phyloP scores from a whole-genome alignment of 108 stramenopile species.

The Poteriospumella lacustris region DNA sequence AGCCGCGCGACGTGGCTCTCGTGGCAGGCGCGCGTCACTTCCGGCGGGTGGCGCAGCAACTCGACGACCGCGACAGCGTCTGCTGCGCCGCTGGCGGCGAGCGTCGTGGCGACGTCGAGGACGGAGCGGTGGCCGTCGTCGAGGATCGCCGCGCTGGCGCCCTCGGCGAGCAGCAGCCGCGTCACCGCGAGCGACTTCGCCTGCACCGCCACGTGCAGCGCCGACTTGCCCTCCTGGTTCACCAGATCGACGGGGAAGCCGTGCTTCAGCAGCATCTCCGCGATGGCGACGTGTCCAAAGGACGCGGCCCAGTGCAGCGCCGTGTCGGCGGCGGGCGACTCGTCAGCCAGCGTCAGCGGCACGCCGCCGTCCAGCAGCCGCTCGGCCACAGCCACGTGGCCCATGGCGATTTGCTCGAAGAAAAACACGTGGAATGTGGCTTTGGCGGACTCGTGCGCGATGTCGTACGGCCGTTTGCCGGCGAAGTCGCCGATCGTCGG shows the following conservation, averaged over 20 bases:
- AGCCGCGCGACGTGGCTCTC: no score
- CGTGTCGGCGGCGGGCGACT: not conserved
- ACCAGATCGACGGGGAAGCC: not conserved
- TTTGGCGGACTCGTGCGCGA: not conserved
- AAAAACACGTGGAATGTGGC: not conserved
- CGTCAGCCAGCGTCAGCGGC: not conserved
- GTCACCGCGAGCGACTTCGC: not conserved
- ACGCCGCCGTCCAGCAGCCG: not conserved
- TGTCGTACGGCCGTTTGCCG: not conserved
- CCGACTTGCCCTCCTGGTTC: not conserved
- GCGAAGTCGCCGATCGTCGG: not conserved
- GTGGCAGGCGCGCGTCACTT: no score
- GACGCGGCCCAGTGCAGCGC: constrained; percentile 23
- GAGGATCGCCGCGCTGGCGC: no score
- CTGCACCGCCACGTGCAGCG: not conserved
- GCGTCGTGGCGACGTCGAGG: no score
- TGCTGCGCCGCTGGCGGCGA: no score
- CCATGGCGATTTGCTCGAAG: not conserved
- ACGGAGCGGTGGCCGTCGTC: no score
- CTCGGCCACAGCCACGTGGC: not conserved
- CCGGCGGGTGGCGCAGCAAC: no score
- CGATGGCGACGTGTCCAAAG: not conserved
- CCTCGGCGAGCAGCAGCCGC: no score
- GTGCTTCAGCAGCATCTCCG: not conserved
- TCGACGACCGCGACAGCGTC: no score